Base-by-base conservation (phyloP, 345 rosid species). In the Populus pruinosa region DNA sequence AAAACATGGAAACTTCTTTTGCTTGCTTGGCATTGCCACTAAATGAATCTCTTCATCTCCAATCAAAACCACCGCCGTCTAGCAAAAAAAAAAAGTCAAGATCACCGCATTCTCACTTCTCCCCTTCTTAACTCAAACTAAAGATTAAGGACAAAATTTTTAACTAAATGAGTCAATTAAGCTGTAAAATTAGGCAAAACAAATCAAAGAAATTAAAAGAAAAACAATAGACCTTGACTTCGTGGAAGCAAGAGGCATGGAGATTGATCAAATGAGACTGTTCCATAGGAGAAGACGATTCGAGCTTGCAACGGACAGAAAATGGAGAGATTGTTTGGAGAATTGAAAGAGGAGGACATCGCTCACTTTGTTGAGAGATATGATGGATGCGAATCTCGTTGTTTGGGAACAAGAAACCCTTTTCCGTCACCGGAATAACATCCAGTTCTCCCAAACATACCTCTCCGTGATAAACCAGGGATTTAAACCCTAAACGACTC, bases 11-110 rank as follows among this genome's bases (percentile, higher is more conserved):
- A 91, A 94, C 89, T 91, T 92, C 92, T 94, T 96, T 82, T 92
- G 87, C 87, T 90, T 96, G 84, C 99, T 96, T 31, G 97, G 98
- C 99, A 94, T 96, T 85, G 99, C 97, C 82, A 92, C 97, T 78
- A 96, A 87, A 77, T 96, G 99, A 77, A 94, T 84, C 88, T 96
- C 98, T 79, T 94, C 97, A 56, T 87, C 89, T 69, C 95, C 97
- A 72, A 90, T 81, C 79, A 92, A 69, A 64, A 90, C 97, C 65
- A 92, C 93, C 2, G 99, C 99, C 62, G 99, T 94, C 99, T 91
- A 76, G 63, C 25, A 63, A 61, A 49, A 74, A 73, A 17, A 67
- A 63, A 56, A 10, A 39, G 7, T 14, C 65, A 13, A 62, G 33
- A 55, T 55, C 66, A 62, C 35, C 73, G 73, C 50, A 61, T 56